Base-by-base conservation (phyloP, 805 yeast genomes). In the Pichia exigua region DNA sequence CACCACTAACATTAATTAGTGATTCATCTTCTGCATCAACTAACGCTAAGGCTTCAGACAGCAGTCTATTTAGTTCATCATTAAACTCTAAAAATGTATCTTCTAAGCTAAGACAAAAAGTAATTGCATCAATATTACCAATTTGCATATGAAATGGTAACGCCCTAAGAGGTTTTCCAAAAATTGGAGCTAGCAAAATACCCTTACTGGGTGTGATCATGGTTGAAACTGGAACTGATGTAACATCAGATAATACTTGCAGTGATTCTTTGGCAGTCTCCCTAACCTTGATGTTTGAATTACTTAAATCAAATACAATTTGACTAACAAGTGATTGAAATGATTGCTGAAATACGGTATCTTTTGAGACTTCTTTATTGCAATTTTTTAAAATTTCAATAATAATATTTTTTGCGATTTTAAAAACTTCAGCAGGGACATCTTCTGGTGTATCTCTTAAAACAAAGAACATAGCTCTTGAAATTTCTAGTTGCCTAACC, bases 11-110 rank as follows among this genome's bases (percentile, higher is more conserved):
- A 56, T 90, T 87, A 0, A 96, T 89, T 55, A 95, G 73, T 2
- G 96, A 87, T 60, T 92, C 97, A 65, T 94, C 99, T 52, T 94
- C 99, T 0, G 99, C 98, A 69, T 94, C 99, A 9, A 94, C 97
- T 46, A 94, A 71, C 0, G 96, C 96, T 51, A 92, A 73, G 0
- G 97, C 97, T 64, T 94, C 99, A 52, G 87, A 79, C 11, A 94
- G 70, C 51, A 95, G 72, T 49, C 99, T 73, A 53, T 84, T 86
- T 53, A 94, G 70, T 62, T 95, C 98, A 50, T 94, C 98, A 58
- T 87, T 87, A 64, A 89, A 92, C 11, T 84, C 83, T 57, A 92
- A 71, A 59, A 92, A 90, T 0, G 96, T 77, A 56, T 85, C 78
- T 13, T 88, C 94, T 46, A 92, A 73, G 1, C 85, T 81, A 52